Conservation (phyloP, 2,329 filamentous ascomycete genomes). For the Rasamsonia emersonii region DNA sequence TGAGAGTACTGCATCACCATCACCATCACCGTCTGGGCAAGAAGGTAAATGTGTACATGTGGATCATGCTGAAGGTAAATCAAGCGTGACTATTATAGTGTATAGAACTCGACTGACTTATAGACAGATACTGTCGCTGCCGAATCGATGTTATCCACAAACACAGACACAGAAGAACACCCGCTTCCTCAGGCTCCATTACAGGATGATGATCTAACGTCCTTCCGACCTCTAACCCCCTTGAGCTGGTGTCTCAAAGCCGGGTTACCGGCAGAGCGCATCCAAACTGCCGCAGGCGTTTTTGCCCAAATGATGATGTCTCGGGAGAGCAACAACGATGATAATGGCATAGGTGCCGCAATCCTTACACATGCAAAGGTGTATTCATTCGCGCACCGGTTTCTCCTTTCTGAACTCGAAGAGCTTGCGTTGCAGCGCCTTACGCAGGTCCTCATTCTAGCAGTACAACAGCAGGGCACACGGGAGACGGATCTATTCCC, state of each 20-base stretch:
- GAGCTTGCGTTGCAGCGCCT: conserved; percentile 3
- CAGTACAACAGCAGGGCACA: not conserved
- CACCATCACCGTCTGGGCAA: no score
- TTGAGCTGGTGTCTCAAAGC: conserved; percentile 3
- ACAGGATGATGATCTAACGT: no score
- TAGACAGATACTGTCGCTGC: no score
- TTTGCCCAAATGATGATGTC: not conserved
- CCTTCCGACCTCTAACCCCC: conserved; percentile 4
- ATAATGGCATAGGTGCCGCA: not conserved
- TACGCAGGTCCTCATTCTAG: conserved; percentile 1
- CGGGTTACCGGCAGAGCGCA: conserved; percentile 1
- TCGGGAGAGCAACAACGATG: not conserved
- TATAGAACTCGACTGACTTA: no score
- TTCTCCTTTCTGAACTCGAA: conserved; percentile 1
- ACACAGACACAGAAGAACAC: no score
- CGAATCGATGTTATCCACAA: no score
- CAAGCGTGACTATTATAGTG: no score
- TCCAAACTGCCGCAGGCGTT: not conserved
- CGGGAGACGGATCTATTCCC: not conserved
- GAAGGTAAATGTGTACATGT: no score
- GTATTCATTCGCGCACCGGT: conserved; percentile 2
- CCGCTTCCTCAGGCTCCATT: no score
- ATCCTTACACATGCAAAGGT: conserved; percentile 3
- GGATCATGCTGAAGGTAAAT: no score
- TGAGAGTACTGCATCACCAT: no score